phyloP scores from a whole-genome alignment of 768 basidiomycete genomes.

The Mycena rebaudengoi region DNA sequence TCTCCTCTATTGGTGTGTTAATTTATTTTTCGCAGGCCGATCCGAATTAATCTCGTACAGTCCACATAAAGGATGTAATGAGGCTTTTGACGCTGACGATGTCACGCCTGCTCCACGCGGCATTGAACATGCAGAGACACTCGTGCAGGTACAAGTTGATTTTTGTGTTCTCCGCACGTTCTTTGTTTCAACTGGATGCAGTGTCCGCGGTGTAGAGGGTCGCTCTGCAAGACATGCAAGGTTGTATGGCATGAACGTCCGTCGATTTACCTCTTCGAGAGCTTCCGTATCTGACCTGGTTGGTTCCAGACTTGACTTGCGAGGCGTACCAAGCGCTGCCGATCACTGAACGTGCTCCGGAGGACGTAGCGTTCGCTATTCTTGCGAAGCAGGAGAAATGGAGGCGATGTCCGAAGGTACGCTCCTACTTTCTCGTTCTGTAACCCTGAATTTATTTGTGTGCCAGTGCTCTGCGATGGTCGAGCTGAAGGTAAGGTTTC shows the following conservation, averaged over 20 bases:
- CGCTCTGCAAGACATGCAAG: not conserved
- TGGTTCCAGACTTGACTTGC: not conserved
- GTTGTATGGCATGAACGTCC: not conserved
- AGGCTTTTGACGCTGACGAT: not conserved
- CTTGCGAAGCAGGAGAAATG: not conserved
- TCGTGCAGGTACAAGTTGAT: not conserved
- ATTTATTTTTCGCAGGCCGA: not conserved
- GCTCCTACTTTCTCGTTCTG: not conserved
- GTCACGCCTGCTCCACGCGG: not conserved
- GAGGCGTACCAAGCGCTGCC: not conserved
- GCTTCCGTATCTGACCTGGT: not conserved
- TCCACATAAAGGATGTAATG: not conserved
- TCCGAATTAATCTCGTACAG: not conserved
- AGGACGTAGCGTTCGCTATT: not conserved
- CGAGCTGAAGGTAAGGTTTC: not conserved
- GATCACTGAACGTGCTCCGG: not conserved
- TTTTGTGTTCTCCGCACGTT: not conserved
- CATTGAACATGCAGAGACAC: not conserved
- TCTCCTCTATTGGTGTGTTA: slow-evolving; percentile 15
- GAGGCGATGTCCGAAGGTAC: not conserved
- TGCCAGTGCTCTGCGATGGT: not conserved
- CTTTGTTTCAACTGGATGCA: not conserved
- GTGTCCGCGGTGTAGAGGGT: not conserved
- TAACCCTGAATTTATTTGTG: not conserved
- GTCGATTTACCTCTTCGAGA: not conserved